Evolutionary conservation across 305 asterid genomes (phyloP).

Genomic region (Fraxinus sp.): DNA sequence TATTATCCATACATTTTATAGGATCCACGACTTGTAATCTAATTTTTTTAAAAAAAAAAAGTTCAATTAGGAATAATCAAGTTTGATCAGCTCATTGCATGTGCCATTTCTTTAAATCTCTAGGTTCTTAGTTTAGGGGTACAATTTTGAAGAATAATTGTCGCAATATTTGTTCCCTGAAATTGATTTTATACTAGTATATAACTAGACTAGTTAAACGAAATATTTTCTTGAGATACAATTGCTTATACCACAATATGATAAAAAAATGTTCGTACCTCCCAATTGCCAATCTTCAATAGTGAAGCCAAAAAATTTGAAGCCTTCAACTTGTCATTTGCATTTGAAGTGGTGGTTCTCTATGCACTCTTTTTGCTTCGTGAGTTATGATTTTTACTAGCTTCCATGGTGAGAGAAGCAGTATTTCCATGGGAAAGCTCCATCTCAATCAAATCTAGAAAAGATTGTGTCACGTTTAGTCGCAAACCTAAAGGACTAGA

Average conservation of each 20-base stretch:
- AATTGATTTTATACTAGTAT: neutral
- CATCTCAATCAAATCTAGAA: constrained; percentile 73
- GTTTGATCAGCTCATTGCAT: neutral
- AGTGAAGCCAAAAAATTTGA: constrained; percentile 66
- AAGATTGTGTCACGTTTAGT: constrained; percentile 67
- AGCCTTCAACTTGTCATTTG: constrained; percentile 77
- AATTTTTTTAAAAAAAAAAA: neutral
- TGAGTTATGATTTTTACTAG: constrained; percentile 28
- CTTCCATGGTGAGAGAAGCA: constrained; percentile 21
- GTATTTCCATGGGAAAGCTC: constrained; percentile 48
- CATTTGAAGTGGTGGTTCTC: constrained; percentile 38
- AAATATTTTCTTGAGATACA: neutral
- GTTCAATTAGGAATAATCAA: neutral
- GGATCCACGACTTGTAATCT: neutral
- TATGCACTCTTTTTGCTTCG: constrained; percentile 40
- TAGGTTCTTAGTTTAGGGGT: neutral
- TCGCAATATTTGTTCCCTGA: neutral
- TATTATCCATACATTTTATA: too few relatives aligned
- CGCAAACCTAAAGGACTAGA: constrained; percentile 83
- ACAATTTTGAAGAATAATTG: neutral
- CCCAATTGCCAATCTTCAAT: constrained; percentile 82
- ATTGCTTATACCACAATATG: constrained; percentile 3
- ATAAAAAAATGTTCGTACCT: constrained; percentile 45
- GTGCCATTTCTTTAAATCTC: neutral
- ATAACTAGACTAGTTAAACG: neutral